Conservation (phyloP, 2,329 filamentous ascomycete genomes). For the Fusarium tricinctum region DNA sequence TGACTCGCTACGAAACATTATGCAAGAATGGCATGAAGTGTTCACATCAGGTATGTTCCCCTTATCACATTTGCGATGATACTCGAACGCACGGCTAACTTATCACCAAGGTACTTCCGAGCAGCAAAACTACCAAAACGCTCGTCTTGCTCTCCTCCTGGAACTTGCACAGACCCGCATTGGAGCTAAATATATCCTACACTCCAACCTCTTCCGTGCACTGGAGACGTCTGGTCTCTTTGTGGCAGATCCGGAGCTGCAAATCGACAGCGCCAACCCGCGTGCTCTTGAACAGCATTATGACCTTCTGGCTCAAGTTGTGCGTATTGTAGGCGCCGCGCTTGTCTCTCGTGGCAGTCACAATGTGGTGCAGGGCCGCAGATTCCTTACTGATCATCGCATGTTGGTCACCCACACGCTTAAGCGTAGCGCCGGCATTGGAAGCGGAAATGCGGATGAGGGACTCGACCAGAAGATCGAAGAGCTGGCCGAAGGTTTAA, state of each 20-base stretch:
- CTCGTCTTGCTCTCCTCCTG: constrained; percentile 84
- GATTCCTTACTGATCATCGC: constrained; percentile 86
- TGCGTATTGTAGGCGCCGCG: constrained; percentile 85
- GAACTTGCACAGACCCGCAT: constrained; percentile 85
- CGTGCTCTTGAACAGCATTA: constrained; percentile 86
- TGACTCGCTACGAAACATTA: constrained; percentile 84
- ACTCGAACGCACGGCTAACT: constrained; percentile 28
- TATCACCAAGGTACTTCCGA: constrained; percentile 55
- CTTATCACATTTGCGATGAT: not conserved
- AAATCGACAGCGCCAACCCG: constrained; percentile 79
- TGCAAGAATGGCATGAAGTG: constrained; percentile 76
- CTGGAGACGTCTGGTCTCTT: constrained; percentile 89
- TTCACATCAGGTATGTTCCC: constrained; percentile 66
- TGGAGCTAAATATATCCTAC: constrained; percentile 90
- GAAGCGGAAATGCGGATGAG: constrained; percentile 58
- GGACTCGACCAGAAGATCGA: constrained; percentile 73
- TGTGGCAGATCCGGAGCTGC: constrained; percentile 90
- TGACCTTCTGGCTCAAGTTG: constrained; percentile 81
- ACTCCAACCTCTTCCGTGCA: constrained; percentile 87
- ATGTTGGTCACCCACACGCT: constrained; percentile 89
- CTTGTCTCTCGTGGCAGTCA: constrained; percentile 85
- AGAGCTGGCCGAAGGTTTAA: constrained; percentile 87
- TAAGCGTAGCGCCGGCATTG: constrained; percentile 88
- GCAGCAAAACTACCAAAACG: constrained; percentile 70
- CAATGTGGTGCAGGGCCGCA: constrained; percentile 83